Conservation (phyloP, 108 stramenopile genomes). For the Pseudonitzschia multiseries region DNA sequence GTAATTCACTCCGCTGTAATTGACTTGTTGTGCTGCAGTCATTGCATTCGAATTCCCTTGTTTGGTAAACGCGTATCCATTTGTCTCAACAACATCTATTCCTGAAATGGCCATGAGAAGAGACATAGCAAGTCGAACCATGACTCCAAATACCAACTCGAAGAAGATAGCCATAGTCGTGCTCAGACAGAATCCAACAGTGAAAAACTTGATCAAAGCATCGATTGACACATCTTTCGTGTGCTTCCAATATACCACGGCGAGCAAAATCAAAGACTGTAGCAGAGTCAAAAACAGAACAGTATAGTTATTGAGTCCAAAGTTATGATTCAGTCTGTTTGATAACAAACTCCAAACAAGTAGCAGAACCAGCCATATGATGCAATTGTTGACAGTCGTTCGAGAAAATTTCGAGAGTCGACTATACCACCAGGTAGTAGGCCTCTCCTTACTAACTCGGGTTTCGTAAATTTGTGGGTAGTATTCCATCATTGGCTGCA, state of each 20-base stretch:
- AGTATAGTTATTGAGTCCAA: conserved; percentile 29
- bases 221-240: conserved; percentile 65
- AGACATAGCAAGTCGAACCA: conserved; percentile 41
- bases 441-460: conserved; percentile 10
- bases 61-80: conserved; percentile 44
- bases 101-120: conserved; percentile 46
- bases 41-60: not conserved
- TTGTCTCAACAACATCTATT: conserved; percentile 47
- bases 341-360: conserved; percentile 37
- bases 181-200: conserved; percentile 66
- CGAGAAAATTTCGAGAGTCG: conserved; percentile 34
- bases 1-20: conserved; percentile 13
- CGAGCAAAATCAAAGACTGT: conserved; percentile 56
- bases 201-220: conserved; percentile 82
- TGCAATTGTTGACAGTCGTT: conserved; percentile 6
- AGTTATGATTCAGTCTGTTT: conserved; percentile 20
- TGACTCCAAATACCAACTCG: conserved; percentile 54
- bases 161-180: conserved; percentile 68
- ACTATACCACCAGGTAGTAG: conserved; percentile 21
- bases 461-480: conserved; percentile 52
- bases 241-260: conserved; percentile 61
- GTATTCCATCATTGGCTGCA: conserved; percentile 73
- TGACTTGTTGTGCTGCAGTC: conserved; percentile 15
- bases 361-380: not conserved
- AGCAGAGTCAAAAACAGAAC: conserved; percentile 57